A percentile compares a stretch with the other conserved stretches of the same genome.
Evolutionary conservation across 2,329 filamentous ascomycete genomes (phyloP).

Genomic region (Diaporthe vaccinii): DNA sequence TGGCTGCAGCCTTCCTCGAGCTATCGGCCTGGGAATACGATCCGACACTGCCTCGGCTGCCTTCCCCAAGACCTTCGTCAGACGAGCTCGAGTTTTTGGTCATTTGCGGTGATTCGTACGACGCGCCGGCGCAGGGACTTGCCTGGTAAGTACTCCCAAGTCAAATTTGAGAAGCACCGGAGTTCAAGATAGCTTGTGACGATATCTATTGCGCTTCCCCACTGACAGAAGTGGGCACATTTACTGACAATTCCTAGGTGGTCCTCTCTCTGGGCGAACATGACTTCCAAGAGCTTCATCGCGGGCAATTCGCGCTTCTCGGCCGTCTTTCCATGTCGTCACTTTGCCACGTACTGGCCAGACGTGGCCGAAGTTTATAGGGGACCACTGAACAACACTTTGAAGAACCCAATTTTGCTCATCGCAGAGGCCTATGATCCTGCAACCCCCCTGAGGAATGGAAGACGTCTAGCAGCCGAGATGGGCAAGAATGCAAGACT

Average conservation of each 20-base stretch:
- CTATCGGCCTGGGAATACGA: constrained; percentile 56
- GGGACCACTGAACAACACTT: constrained; percentile 58
- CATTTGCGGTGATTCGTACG: constrained; percentile 61
- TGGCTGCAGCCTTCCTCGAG: constrained; percentile 56
- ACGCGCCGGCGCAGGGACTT: constrained; percentile 56
- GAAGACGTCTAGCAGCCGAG: constrained; percentile 56
- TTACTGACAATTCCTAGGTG: constrained; percentile 52
- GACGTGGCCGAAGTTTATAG: constrained; percentile 60
- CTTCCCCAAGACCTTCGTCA: constrained; percentile 49
- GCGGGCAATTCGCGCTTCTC: constrained; percentile 61
- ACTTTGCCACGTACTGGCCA: constrained; percentile 61
- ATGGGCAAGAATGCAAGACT: constrained; percentile 64
- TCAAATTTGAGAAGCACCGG: not conserved
- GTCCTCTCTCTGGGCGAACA: constrained; percentile 60
- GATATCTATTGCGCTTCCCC: too few relatives aligned
- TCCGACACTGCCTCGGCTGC: constrained; percentile 51
- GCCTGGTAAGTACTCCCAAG: constrained; percentile 24
- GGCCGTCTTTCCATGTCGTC: constrained; percentile 60
- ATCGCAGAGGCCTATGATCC: constrained; percentile 65
- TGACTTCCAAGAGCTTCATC: constrained; percentile 61
- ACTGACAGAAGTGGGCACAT: not conserved
- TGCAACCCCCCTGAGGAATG: constrained; percentile 63
- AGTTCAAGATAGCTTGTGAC: not conserved
- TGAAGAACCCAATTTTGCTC: constrained; percentile 60
- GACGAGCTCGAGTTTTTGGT: constrained; percentile 58